phyloP scores from a whole-genome alignment of 441 rosid species.

The Adansonia madagascariensis region DNA sequence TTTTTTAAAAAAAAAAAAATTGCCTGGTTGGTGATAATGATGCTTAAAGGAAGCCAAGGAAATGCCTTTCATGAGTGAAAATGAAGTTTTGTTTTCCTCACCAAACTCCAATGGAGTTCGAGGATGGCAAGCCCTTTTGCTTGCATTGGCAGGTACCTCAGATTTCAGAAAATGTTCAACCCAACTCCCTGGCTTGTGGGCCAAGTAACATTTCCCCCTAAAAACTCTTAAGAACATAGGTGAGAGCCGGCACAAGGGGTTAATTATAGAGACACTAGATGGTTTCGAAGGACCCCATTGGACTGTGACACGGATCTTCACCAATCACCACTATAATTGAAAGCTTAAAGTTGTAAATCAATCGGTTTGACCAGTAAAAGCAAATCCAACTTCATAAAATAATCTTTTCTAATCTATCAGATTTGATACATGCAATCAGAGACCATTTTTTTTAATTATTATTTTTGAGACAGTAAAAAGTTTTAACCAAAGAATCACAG shows the following conservation, averaged over 20 bases:
- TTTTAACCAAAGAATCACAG: no score
- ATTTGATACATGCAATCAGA: neutral
- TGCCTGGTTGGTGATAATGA: conserved; percentile 32
- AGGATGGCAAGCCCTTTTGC: conserved; percentile 47
- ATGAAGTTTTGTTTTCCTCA: conserved; percentile 33
- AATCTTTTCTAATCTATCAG: neutral
- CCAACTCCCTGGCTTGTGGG: conserved; percentile 63
- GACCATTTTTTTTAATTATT: neutral
- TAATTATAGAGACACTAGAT: neutral
- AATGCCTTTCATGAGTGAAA: conserved; percentile 38
- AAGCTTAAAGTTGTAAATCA: neutral
- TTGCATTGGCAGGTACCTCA: conserved; percentile 50
- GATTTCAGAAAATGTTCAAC: conserved; percentile 38
- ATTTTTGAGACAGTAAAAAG: no score
- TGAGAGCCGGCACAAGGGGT: conserved; percentile 3
- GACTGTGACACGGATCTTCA: neutral
- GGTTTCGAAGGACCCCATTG: neutral
- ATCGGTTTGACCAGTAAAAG: neutral
- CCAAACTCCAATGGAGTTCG: conserved; percentile 42
- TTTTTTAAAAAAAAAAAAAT: neutral
- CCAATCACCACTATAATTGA: neutral
- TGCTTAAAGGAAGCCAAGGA: neutral
- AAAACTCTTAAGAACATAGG: neutral
- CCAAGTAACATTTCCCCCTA: conserved; percentile 28
- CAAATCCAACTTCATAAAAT: neutral